phyloP scores from a whole-genome alignment of 441 rosid species.

The Codiaeum variegatum region DNA sequence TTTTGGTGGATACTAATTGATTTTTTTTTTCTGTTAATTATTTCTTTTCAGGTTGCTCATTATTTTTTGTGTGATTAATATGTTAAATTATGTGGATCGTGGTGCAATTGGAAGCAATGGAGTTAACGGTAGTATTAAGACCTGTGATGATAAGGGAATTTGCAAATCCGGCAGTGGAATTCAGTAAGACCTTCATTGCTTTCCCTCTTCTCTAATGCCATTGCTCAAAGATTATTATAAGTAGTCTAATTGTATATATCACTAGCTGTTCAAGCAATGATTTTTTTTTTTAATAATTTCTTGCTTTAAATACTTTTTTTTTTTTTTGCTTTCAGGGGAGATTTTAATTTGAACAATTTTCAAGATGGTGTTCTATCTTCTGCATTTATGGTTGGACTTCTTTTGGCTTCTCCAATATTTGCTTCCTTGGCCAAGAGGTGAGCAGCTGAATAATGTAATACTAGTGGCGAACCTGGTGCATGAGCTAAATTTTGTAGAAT shows the following conservation, averaged over 20 bases:
- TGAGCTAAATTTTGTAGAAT: neutral
- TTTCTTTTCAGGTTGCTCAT: slow-evolving; percentile 61
- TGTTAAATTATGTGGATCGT: slow-evolving; percentile 83
- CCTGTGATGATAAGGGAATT: slow-evolving; percentile 64
- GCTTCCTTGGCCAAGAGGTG: slow-evolving; percentile 89
- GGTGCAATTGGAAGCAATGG: slow-evolving; percentile 98
- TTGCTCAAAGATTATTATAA: neutral
- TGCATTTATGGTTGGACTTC: slow-evolving; percentile 98
- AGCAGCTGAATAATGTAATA: neutral
- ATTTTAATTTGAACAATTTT: slow-evolving; percentile 76
- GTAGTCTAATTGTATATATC: neutral
- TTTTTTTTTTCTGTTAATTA: neutral
- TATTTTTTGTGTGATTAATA: slow-evolving; percentile 78
- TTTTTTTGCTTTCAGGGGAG: slow-evolving; percentile 48
- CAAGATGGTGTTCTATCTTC: slow-evolving; percentile 91
- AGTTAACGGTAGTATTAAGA: slow-evolving; percentile 69
- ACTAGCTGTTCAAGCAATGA: neutral
- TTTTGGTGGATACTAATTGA: neutral
- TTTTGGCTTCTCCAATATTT: slow-evolving; percentile 85
- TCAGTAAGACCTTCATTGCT: slow-evolving; percentile 56
- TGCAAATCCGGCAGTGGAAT: slow-evolving; percentile 86
- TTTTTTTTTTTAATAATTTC: neutral
- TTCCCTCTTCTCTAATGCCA: neutral
- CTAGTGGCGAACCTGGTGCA: neutral
- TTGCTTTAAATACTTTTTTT: slow-evolving; percentile 1